These are phyloP conservation scores for Colletotrichum neosansevieriae DNA, from an alignment of 2,329 filamentous ascomycete genomes.

Conservation along the genomic window DNA sequence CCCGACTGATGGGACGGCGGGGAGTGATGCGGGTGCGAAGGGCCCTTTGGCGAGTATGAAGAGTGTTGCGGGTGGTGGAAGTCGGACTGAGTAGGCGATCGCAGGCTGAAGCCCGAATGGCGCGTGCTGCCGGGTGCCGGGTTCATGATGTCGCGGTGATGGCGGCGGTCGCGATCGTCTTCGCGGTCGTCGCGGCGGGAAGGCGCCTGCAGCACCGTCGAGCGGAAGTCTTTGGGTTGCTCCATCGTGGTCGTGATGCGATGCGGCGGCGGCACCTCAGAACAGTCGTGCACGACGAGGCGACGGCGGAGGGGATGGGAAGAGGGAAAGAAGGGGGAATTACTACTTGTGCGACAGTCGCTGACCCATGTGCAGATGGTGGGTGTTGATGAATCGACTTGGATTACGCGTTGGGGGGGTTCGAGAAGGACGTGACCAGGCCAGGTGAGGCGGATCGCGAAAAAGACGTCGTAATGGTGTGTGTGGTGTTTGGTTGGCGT, in stretches of 20 bases:
- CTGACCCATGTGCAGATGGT: slow-evolving; percentile 36
- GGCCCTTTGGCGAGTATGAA: slow-evolving; percentile 44
- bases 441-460: slow-evolving; percentile 39
- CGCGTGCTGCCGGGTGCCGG: slow-evolving; percentile 51
- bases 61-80: slow-evolving; percentile 50
- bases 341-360: slow-evolving; percentile 29
- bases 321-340: slow-evolving; percentile 17
- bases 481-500: slow-evolving; percentile 29
- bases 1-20: slow-evolving; percentile 43
- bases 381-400: slow-evolving; percentile 6
- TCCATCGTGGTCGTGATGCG: slow-evolving; percentile 53
- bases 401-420: slow-evolving; percentile 27
- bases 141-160: slow-evolving; percentile 62
- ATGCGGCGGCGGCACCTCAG: slow-evolving; percentile 18
- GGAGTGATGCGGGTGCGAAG: slow-evolving; percentile 44
- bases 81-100: slow-evolving; percentile 62
- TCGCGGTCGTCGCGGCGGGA: slow-evolving; percentile 55
- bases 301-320: slow-evolving; percentile 2
- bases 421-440: slow-evolving; percentile 12
- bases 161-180: slow-evolving; percentile 49
- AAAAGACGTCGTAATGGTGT: slow-evolving; percentile 29
- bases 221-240: slow-evolving; percentile 57
- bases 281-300: neutral
- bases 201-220: slow-evolving; percentile 62
- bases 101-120: slow-evolving; percentile 61